phyloP scores from a whole-genome alignment of 1,284 basidiomycete species.

The Marasmius sp. region DNA sequence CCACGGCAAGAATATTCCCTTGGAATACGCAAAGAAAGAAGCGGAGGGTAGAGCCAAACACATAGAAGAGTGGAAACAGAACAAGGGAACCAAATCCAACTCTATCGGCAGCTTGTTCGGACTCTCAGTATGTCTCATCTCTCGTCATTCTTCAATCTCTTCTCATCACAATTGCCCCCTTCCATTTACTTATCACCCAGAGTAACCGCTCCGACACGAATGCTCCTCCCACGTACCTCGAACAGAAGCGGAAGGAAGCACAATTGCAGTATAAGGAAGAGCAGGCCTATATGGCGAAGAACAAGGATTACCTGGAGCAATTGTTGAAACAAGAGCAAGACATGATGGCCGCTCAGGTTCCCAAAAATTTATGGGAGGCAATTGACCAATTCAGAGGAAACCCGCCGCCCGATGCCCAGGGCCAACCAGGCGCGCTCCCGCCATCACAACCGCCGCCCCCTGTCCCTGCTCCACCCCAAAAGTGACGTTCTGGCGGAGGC shows the following conservation, averaged over 20 bases:
- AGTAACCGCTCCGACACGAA: slow-evolving; percentile 25
- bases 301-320: slow-evolving; percentile 81
- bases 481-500: not conserved
- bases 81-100: slow-evolving; percentile 47
- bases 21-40: slow-evolving; percentile 89
- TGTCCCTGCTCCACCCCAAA: not conserved
- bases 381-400: slow-evolving; percentile 37
- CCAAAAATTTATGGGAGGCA: slow-evolving; percentile 46
- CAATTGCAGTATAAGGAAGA: slow-evolving; percentile 86
- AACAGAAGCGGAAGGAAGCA: slow-evolving; percentile 86
- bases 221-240: slow-evolving; percentile 83
- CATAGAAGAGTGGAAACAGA: slow-evolving; percentile 81
- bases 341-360: slow-evolving; percentile 53
- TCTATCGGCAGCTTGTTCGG: slow-evolving; percentile 69
- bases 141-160: not conserved
- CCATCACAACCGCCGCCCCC: not conserved
- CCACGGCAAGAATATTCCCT: slow-evolving; percentile 82
- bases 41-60: slow-evolving; percentile 77
- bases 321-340: slow-evolving; percentile 82
- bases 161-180: slow-evolving; percentile 1
- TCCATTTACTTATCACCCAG: slow-evolving; percentile 6
- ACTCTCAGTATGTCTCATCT: slow-evolving; percentile 20
- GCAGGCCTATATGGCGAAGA: slow-evolving; percentile 82
- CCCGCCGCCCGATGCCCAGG: slow-evolving; percentile 4
- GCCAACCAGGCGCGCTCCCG: not conserved